Evolutionary conservation across 129 eudicot species (phyloP).

Genomic region (Sambucus nigra): DNA sequence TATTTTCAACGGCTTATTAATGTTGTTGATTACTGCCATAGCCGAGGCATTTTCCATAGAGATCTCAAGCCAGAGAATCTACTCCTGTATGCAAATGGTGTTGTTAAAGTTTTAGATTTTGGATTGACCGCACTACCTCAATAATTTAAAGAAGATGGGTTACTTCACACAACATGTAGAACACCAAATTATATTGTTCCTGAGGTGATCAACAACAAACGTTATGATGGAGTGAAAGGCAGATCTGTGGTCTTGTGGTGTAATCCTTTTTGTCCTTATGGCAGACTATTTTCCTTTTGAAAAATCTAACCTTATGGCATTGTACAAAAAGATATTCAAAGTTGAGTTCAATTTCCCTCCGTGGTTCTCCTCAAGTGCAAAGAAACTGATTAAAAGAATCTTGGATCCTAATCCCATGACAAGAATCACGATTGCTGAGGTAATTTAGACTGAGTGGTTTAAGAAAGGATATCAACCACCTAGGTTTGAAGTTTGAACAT

Average conservation of each 20-base stretch:
- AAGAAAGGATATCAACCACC: constrained; percentile 88
- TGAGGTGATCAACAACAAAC: constrained; percentile 95
- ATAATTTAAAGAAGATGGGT: constrained; percentile 89
- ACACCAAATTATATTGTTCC: constrained; percentile 99
- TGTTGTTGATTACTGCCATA: constrained; percentile 1
- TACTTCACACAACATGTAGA: constrained; percentile 96
- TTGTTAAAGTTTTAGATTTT: constrained; percentile 61
- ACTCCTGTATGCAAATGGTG: constrained; percentile 47
- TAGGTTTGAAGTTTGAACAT: constrained; percentile 66
- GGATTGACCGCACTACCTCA: constrained; percentile 70
- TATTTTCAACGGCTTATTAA: constrained; percentile 2
- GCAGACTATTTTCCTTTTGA: constrained; percentile 94
- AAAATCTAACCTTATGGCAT: constrained; percentile 75
- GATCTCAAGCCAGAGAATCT: constrained; percentile 64
- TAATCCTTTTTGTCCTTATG: constrained; percentile 96
- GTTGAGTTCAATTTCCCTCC: constrained; percentile 83
- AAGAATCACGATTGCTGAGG: constrained; percentile 71
- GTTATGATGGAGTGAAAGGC: constrained; percentile 99
- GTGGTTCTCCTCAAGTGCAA: constrained; percentile 92
- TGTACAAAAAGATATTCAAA: constrained; percentile 87
- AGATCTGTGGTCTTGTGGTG: constrained; percentile 99
- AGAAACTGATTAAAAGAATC: constrained; percentile 88
- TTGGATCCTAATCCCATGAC: constrained; percentile 85
- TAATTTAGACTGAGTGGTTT: constrained; percentile 93
- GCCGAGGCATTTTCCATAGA: no score